Percentiles rank a stretch among this genome's conserved stretches.
These are phyloP conservation scores for Candida cerambycidarum DNA, from an alignment of 805 yeast genomes.

Conservation along the genomic window DNA sequence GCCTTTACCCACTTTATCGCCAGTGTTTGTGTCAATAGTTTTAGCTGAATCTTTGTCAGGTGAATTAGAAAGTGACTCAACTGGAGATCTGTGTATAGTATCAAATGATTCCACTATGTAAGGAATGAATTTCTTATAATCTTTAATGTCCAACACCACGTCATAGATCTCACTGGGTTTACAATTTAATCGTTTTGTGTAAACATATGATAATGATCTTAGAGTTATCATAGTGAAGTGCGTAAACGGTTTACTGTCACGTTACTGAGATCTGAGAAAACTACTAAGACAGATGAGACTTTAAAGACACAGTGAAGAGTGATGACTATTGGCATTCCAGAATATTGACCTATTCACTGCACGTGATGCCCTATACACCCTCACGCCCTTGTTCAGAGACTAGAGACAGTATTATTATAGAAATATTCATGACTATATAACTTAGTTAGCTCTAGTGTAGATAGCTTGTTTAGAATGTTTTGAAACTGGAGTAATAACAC, in stretches of 20 bases:
- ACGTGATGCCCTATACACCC: too few species aligned
- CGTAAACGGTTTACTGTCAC: too few species aligned
- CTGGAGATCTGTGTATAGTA: background rate
- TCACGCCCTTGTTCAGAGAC: too few species aligned
- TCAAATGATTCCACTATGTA: slow-evolving; percentile 12
- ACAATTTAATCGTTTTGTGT: slow-evolving; percentile 13
- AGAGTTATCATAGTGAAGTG: slow-evolving; percentile 1
- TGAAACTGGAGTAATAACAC: slow-evolving; percentile 90
- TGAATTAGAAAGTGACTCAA: too few species aligned
- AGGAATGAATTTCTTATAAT: slow-evolving; percentile 16
- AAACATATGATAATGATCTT: slow-evolving; percentile 11
- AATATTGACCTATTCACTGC: too few species aligned
- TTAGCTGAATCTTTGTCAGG: too few species aligned
- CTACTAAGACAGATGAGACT: too few species aligned
- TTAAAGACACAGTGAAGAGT: too few species aligned
- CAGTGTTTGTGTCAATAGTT: too few species aligned
- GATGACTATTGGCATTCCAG: too few species aligned
- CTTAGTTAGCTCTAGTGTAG: slow-evolving; percentile 73
- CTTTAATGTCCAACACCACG: slow-evolving; percentile 13
- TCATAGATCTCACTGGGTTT: slow-evolving; percentile 12
- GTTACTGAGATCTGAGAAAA: too few species aligned
- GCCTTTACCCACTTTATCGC: background rate
- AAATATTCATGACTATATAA: slow-evolving; percentile 12
- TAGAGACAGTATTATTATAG: slow-evolving; percentile 13
- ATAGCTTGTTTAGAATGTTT: slow-evolving; percentile 96